phyloP scores from a whole-genome alignment of 176 grass and related monocot genomes.

The Ensete glaucum region DNA sequence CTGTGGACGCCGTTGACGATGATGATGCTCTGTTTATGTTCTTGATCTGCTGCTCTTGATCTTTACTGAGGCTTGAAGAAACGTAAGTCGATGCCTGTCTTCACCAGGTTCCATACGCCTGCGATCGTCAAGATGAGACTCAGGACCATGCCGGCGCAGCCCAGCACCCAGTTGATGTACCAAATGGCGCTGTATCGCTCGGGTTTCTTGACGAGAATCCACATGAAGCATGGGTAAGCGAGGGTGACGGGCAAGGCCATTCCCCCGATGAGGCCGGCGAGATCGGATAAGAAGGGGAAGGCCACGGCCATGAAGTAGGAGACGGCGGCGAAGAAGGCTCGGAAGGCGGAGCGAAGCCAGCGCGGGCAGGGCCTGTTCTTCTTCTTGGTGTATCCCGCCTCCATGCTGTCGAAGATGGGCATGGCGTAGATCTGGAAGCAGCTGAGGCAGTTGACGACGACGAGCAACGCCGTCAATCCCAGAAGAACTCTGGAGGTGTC shows the following conservation, averaged over 20 bases:
- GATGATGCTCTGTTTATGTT: neutral
- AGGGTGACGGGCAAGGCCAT: conserved; percentile 79
- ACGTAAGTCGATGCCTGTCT: conserved; percentile 37
- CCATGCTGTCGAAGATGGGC: conserved; percentile 86
- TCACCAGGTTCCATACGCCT: conserved; percentile 55
- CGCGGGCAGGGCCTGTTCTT: conserved; percentile 70
- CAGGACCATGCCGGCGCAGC: conserved; percentile 47
- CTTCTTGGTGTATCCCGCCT: conserved; percentile 61
- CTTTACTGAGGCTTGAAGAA: conserved; percentile 50
- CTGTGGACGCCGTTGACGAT: no score
- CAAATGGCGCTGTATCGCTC: conserved; percentile 34
- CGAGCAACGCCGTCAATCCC: conserved; percentile 52
- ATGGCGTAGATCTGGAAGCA: conserved; percentile 87
- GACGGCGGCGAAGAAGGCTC: conserved; percentile 45
- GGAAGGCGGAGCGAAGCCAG: conserved; percentile 50
- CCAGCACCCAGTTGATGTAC: conserved; percentile 71
- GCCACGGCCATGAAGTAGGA: conserved; percentile 62
- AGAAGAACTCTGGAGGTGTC: conserved; percentile 56
- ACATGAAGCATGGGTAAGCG: conserved; percentile 96
- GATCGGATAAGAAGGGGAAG: conserved; percentile 64
- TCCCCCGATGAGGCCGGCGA: conserved; percentile 57
- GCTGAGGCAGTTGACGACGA: conserved; percentile 78
- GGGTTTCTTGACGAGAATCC: conserved; percentile 74
- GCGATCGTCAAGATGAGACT: conserved; percentile 57
- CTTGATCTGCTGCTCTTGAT: no score